A percentile compares a stretch with the other conserved stretches of the same genome.
These are phyloP conservation scores for Pseudogymnoascus sp. DNA, from an alignment of 2,329 filamentous ascomycete species.

Conservation along the genomic window DNA sequence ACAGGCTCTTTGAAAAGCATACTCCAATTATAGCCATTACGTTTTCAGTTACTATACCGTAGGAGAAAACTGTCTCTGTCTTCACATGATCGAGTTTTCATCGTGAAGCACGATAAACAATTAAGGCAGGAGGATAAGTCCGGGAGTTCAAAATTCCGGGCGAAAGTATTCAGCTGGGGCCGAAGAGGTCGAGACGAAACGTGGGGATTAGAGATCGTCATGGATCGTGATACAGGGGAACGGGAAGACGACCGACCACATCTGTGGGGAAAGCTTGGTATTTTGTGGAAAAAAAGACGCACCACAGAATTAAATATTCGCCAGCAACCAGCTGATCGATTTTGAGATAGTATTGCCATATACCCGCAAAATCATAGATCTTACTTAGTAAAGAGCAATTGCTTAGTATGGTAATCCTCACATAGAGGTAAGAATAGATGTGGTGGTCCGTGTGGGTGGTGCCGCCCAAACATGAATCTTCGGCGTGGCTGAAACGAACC, in stretches of 20 bases:
- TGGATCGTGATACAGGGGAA: slow-evolving; percentile 1
- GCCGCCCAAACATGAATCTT: not conserved
- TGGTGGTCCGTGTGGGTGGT: not conserved
- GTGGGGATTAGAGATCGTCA: not conserved
- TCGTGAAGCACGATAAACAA: not conserved
- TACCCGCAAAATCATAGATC: not conserved
- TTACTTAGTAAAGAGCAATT: not conserved
- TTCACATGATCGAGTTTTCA: not conserved
- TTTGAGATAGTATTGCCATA: not conserved
- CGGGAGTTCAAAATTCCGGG: not conserved
- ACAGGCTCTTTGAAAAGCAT: not conserved
- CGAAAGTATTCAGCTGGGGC: not conserved
- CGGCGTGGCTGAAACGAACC: slow-evolving; percentile 1
- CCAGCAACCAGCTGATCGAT: not conserved
- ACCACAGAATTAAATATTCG: not conserved
- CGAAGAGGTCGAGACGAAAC: not conserved
- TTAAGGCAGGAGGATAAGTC: not conserved
- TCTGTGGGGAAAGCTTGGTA: slow-evolving; percentile 2
- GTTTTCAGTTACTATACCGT: not conserved
- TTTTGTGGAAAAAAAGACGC: not conserved
- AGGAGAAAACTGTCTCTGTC: not conserved
- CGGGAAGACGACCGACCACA: not conserved
- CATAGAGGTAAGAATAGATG: not conserved
- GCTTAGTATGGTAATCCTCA: not conserved
- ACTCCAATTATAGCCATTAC: not conserved